Conservation (phyloP, 495 filamentous ascomycete genomes). For the Evansstolkia leycettana region DNA sequence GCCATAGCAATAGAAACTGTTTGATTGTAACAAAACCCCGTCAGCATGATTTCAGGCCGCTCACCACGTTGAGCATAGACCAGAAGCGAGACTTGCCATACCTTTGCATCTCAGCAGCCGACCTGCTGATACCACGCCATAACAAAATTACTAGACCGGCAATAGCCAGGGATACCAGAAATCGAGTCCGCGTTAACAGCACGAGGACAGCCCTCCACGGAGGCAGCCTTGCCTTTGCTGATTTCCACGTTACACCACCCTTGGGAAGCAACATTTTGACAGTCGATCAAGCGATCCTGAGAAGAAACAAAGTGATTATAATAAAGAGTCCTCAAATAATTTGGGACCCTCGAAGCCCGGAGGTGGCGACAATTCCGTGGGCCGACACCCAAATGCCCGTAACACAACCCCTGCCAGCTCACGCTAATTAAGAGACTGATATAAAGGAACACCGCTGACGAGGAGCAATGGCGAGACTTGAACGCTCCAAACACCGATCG, state of each 20-base stretch:
- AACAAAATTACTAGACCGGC: constrained; percentile 65
- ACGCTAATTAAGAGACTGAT: too few species aligned
- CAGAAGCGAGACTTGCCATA: too few species aligned
- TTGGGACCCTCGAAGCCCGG: background rate
- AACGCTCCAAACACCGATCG: too few species aligned
- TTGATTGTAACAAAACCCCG: constrained; percentile 1
- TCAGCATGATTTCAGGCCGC: constrained; percentile 9
- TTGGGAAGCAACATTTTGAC: constrained; percentile 65
- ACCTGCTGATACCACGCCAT: constrained; percentile 78
- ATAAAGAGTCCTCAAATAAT: background rate
- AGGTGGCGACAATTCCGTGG: background rate
- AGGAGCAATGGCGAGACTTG: too few species aligned
- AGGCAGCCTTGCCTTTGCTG: constrained; percentile 67
- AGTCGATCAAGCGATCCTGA: background rate
- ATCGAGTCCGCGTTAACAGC: constrained; percentile 65
- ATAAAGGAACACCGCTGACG: too few species aligned
- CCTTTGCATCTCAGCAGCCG: constrained; percentile 87
- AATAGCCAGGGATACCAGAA: constrained; percentile 62
- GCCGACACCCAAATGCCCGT: too few species aligned
- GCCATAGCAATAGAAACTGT: constrained; percentile 94
- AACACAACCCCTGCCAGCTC: too few species aligned
- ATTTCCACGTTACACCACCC: constrained; percentile 87
- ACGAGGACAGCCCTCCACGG: constrained; percentile 70
- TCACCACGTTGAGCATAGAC: too few species aligned
- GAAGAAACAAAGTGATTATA: constrained; percentile 1